These are phyloP conservation scores for Dichotomopilus funicola DNA, from an alignment of 2,329 filamentous ascomycete genomes.

Conservation along the genomic window DNA sequence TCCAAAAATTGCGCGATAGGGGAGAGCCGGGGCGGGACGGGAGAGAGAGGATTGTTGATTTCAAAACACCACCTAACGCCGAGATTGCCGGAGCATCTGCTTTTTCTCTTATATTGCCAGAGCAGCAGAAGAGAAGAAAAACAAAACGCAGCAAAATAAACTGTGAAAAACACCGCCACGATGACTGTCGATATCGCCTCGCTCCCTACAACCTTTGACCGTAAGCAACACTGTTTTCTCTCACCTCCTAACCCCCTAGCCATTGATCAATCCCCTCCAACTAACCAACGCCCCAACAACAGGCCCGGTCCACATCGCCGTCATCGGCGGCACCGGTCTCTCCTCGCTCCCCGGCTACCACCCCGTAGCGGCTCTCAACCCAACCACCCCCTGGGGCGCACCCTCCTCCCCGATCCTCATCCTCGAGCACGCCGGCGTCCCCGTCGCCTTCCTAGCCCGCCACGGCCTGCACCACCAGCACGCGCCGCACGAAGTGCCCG, in stretches of 20 bases:
- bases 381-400: slow-evolving; percentile 80
- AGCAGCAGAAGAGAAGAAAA: not conserved
- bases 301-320: slow-evolving; percentile 74
- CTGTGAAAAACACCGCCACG: slow-evolving; percentile 1
- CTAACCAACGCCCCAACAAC: slow-evolving; percentile 4
- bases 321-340: slow-evolving; percentile 90
- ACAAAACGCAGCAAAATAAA: not conserved
- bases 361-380: slow-evolving; percentile 70
- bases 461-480: slow-evolving; percentile 85
- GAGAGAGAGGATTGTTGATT: not conserved
- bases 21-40: not conserved
- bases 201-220: slow-evolving; percentile 53
- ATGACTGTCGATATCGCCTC: slow-evolving; percentile 42
- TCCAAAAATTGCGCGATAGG: slow-evolving; percentile 17
- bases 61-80: not conserved
- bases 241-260: not conserved
- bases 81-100: not conserved
- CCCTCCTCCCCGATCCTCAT: slow-evolving; percentile 74
- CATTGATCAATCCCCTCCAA: not conserved
- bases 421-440: slow-evolving; percentile 74
- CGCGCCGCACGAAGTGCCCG: slow-evolving; percentile 90
- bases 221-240: slow-evolving; percentile 33
- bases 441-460: slow-evolving; percentile 88
- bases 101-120: too few species aligned
- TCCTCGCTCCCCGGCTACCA: slow-evolving; percentile 80